phyloP scores from a whole-genome alignment of 2,329 filamentous ascomycete genomes.

The Pseudocercospora fuligena region DNA sequence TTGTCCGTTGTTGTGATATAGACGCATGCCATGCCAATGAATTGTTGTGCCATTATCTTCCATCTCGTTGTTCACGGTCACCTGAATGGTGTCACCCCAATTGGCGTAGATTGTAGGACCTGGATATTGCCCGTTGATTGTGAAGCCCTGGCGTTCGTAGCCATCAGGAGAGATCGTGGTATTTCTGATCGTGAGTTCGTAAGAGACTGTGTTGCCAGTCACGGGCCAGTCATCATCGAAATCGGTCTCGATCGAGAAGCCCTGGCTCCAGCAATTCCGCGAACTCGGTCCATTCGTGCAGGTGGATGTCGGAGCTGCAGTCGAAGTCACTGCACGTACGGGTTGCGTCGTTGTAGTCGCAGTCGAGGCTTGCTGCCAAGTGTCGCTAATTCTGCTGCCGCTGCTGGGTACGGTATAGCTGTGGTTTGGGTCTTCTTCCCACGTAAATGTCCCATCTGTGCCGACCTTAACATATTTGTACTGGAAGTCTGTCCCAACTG shows the following conservation, averaged over 20 bases:
- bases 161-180: slow-evolving; percentile 54
- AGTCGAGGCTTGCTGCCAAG: slow-evolving; percentile 41
- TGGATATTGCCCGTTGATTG: slow-evolving; percentile 68
- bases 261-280: slow-evolving; percentile 36
- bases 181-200: slow-evolving; percentile 41
- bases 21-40: slow-evolving; percentile 67
- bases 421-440: slow-evolving; percentile 65
- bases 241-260: slow-evolving; percentile 41
- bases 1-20: slow-evolving; percentile 59
- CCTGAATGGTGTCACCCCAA: slow-evolving; percentile 50
- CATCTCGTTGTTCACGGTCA: slow-evolving; percentile 60
- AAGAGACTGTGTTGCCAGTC: slow-evolving; percentile 41
- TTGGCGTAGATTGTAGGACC: slow-evolving; percentile 49
- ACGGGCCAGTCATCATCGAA: slow-evolving; percentile 41
- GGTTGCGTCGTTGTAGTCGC: slow-evolving; percentile 14
- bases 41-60: slow-evolving; percentile 64
- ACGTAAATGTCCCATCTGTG: slow-evolving; percentile 59
- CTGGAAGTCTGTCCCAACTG: slow-evolving; percentile 58
- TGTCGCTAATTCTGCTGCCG: slow-evolving; percentile 45
- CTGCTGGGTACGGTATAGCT: slow-evolving; percentile 47
- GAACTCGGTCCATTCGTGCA: slow-evolving; percentile 39
- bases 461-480: slow-evolving; percentile 68
- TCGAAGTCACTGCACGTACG: slow-evolving; percentile 14
- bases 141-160: slow-evolving; percentile 40
- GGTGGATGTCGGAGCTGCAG: slow-evolving; percentile 28